Evolutionary conservation across 164 flowering plant genomes (phyloP).

Genomic region (Magnolia sinica): DNA sequence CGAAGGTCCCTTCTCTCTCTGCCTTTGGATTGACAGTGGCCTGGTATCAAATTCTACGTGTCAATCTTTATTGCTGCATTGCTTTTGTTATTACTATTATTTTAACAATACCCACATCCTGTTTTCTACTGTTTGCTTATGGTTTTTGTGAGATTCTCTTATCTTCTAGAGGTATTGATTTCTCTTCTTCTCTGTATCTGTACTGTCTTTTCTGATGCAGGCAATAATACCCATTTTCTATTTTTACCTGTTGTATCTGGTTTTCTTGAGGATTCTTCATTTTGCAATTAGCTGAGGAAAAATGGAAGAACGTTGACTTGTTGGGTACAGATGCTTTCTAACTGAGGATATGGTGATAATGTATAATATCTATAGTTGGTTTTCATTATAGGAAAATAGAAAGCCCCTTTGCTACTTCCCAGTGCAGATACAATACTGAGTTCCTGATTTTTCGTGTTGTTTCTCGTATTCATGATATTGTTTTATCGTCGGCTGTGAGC

Average conservation of each 20-base stretch:
- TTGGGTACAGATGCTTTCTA: neutral
- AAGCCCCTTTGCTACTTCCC: neutral
- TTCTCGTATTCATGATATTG: neutral
- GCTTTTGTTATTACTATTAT: neutral
- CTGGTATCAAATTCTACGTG: neutral
- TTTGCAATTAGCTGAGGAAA: neutral
- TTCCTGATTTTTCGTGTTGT: neutral
- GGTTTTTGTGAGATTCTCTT: neutral
- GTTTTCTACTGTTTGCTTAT: neutral
- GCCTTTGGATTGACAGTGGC: conserved; percentile 45
- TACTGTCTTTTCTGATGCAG: neutral
- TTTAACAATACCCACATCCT: neutral
- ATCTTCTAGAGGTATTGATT: neutral
- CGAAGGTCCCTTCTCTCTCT: conserved; percentile 39
- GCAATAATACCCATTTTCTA: neutral
- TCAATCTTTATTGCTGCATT: neutral
- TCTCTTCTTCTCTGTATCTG: neutral
- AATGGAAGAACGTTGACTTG: neutral
- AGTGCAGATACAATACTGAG: neutral
- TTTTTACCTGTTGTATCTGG: neutral
- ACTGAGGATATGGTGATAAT: neutral
- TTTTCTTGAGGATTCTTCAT: neutral
- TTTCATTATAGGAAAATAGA: neutral
- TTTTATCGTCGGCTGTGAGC: no score
- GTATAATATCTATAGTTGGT: neutral